Evolutionary conservation across 805 yeast species (phyloP).

Genomic region (Barnettozyma populi): DNA sequence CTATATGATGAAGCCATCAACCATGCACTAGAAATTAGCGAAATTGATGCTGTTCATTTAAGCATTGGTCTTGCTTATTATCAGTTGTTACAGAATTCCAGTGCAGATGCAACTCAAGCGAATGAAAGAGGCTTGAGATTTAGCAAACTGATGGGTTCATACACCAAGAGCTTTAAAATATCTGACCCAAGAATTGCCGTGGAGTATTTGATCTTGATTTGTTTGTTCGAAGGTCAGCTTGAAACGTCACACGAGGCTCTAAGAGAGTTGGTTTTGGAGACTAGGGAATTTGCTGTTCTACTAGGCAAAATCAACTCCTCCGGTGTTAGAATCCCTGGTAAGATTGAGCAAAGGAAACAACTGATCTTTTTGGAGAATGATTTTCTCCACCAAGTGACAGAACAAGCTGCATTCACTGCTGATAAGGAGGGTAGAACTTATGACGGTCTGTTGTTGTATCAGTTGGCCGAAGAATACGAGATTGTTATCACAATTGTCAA

Average conservation of each 20-base stretch:
- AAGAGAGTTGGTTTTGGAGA: conserved; percentile 77
- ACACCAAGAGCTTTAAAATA: conserved; percentile 75
- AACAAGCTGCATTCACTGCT: conserved; percentile 78
- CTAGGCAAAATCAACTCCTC: conserved; percentile 79
- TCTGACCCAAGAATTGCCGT: conserved; percentile 88
- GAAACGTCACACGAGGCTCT: conserved; percentile 70
- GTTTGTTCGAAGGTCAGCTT: conserved; percentile 46
- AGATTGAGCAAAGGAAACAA: conserved; percentile 70
- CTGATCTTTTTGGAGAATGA: conserved; percentile 57
- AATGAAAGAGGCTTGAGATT: conserved; percentile 35
- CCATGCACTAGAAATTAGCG: conserved; percentile 55
- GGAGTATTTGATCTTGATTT: conserved; percentile 76
- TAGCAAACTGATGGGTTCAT: conserved; percentile 68
- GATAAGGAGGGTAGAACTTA: conserved; percentile 86
- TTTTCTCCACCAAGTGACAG: conserved; percentile 68
- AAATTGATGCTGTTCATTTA: conserved; percentile 84
- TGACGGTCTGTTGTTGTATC: conserved; percentile 82
- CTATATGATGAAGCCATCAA: conserved; percentile 76
- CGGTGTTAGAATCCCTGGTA: conserved; percentile 77
- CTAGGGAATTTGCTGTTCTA: conserved; percentile 75
- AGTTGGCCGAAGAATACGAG: conserved; percentile 81
- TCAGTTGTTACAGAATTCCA: conserved; percentile 54
- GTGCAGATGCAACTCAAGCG: conserved; percentile 27
- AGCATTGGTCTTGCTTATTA: conserved; percentile 76
- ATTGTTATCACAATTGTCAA: conserved; percentile 73